Evolutionary conservation across 202 grass and related monocot species (phyloP).

Genomic region (Bolboschoenoplectus hybrid): DNA sequence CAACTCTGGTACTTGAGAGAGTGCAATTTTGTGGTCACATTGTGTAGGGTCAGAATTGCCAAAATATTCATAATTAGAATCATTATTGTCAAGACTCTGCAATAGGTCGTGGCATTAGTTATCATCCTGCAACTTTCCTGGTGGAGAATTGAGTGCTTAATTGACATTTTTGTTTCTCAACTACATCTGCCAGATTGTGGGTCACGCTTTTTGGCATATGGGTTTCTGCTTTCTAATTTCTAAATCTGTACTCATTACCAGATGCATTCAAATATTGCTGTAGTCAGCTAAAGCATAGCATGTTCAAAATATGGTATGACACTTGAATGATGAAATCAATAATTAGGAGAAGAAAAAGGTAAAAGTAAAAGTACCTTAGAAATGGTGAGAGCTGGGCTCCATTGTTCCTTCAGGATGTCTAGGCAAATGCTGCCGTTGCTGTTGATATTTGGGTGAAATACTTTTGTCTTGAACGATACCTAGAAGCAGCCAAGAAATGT

Average conservation of each 20-base stretch:
- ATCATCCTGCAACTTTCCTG: background rate
- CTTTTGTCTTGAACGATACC: constrained; percentile 66
- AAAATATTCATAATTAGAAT: background rate
- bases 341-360: background rate
- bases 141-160: background rate
- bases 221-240: background rate
- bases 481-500: constrained; percentile 41
- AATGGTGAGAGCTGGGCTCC: constrained; percentile 61
- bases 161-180: background rate
- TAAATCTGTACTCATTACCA: background rate
- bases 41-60: background rate
- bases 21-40: background rate
- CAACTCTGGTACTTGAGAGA: too few species aligned
- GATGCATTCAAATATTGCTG: background rate
- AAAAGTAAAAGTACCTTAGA: constrained; percentile 44
- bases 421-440: constrained; percentile 58
- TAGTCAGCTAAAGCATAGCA: background rate
- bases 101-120: background rate
- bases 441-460: constrained; percentile 71
- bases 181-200: background rate
- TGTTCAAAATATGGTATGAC: background rate
- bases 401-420: constrained; percentile 77
- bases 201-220: background rate
- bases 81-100: background rate
- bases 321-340: background rate